Base-by-base conservation (phyloP, 1,284 basidiomycete species). In the Puccinia brachypodii region DNA sequence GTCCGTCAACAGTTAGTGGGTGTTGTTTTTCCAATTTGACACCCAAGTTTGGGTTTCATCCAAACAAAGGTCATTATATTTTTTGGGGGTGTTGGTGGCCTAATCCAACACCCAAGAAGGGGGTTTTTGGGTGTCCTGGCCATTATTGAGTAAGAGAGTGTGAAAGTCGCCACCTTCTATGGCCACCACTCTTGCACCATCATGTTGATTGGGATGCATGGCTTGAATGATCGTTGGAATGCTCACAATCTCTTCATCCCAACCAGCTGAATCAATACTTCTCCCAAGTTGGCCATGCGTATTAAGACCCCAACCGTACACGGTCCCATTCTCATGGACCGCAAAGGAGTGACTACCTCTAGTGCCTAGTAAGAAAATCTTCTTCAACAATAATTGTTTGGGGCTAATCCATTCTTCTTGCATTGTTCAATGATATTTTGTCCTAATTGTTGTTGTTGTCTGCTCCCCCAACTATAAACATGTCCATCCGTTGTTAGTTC, bases 221-320 rank as follows among this genome's bases (percentile, higher is more conserved):
- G 89, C 88, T 47, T 89, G 88, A 50, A 98, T 91, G 69, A 89
- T 89, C 81, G 89, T 90, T 0, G 96, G 95, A 0, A 90, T 88
- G 69, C 90, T 89, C 64, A 97, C 89, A 82, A 92, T 89, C 71
- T 88, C 88, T 42, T 88, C 87, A 36, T 87, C 86, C 28, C 88
- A 89, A 4, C 87, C 86, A 40, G 88, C 88, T 25, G 89, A 87
- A 47, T 87, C 85, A 31, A 89, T 89, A 8, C 86, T 86, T 9
- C 91, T 88, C 47, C 92, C 92, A 0, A 90, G 90, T 86, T 94
- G 92, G 40, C 90, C 89, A 86, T 90, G 90, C 56, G 89, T 92
- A 87, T 98, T 97, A 83, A 96, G 88, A 33, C 95, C 95, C 95
- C 95, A 98, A 2, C 91, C 94, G 90, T 91, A 96, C 3, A 95